These are phyloP conservation scores for Pseudonitzschia delicatissima DNA, from an alignment of 108 stramenopile genomes.

Conservation along the genomic window DNA sequence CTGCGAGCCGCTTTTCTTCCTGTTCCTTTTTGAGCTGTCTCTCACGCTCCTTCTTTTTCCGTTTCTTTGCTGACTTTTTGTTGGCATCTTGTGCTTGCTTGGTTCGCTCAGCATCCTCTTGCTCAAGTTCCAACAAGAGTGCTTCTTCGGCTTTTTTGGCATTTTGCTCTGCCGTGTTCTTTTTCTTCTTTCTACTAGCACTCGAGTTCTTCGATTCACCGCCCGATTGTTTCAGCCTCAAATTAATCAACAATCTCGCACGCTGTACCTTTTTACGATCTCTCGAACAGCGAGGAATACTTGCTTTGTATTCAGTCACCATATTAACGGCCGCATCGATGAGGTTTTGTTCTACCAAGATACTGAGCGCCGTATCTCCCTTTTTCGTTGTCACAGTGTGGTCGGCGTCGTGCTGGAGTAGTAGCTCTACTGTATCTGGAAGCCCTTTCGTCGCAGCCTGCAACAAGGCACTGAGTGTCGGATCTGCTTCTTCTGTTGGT, in stretches of 20 bases:
- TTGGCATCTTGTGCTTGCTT: slow-evolving; percentile 66
- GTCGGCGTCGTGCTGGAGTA: slow-evolving; percentile 81
- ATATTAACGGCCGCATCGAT: slow-evolving; percentile 91
- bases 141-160: slow-evolving; percentile 85
- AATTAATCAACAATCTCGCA: slow-evolving; percentile 81
- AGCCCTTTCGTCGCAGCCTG: slow-evolving; percentile 90
- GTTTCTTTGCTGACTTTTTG: slow-evolving; percentile 82
- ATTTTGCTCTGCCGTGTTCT: slow-evolving; percentile 75
- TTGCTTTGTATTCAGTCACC: slow-evolving; percentile 90
- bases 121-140: slow-evolving; percentile 71
- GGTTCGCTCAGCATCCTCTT: slow-evolving; percentile 70
- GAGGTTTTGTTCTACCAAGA: slow-evolving; percentile 87
- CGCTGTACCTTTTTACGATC: slow-evolving; percentile 91
- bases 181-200: slow-evolving; percentile 53
- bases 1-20: slow-evolving; percentile 61
- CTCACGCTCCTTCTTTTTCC: slow-evolving; percentile 84
- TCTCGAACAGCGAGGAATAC: slow-evolving; percentile 86
- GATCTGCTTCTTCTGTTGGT: slow-evolving; percentile 90
- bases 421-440: slow-evolving; percentile 79
- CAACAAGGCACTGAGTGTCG: slow-evolving; percentile 80
- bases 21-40: slow-evolving; percentile 72
- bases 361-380: slow-evolving; percentile 90
- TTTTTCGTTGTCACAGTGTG: slow-evolving; percentile 92
- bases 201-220: slow-evolving; percentile 35
- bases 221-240: slow-evolving; percentile 79